Conservation (phyloP, 1,139 yeast species). For the Saccharomyces hybrid region DNA sequence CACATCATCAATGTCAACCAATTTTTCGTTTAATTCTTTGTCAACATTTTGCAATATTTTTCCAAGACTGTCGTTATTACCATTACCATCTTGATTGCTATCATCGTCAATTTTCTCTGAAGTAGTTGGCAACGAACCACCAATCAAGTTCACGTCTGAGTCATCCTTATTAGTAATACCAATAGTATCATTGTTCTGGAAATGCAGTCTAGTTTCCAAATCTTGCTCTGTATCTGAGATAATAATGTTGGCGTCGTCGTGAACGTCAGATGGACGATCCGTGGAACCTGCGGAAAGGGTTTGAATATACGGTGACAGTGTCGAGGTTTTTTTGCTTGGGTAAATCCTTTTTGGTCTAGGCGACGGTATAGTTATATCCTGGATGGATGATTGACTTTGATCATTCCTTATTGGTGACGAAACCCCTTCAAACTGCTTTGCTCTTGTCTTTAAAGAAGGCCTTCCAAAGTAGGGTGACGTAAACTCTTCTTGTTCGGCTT, state of each 20-base stretch:
- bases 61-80: neutral
- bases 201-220: neutral
- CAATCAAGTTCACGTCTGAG: neutral
- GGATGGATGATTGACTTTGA: neutral
- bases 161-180: neutral
- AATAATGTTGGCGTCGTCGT: neutral
- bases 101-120: constrained; percentile 16
- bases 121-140: constrained; percentile 11
- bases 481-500: neutral
- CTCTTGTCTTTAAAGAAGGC: constrained; percentile 10
- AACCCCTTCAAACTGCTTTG: constrained; percentile 4
- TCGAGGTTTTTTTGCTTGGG: neutral
- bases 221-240: neutral
- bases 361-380: neutral
- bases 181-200: neutral
- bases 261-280: neutral
- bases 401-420: neutral
- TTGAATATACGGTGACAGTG: neutral
- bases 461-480: constrained; percentile 15
- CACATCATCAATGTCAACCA: constrained; percentile 1
- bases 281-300: neutral
- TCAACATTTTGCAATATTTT: constrained; percentile 9
- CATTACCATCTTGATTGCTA: constrained; percentile 11
- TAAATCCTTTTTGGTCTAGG: neutral
- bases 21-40: constrained; percentile 9